Percentiles rank a stretch among this genome's conserved stretches.
Evolutionary conservation across 345 rosid genomes (phyloP).

Genomic region (Nephelium lappaceum): DNA sequence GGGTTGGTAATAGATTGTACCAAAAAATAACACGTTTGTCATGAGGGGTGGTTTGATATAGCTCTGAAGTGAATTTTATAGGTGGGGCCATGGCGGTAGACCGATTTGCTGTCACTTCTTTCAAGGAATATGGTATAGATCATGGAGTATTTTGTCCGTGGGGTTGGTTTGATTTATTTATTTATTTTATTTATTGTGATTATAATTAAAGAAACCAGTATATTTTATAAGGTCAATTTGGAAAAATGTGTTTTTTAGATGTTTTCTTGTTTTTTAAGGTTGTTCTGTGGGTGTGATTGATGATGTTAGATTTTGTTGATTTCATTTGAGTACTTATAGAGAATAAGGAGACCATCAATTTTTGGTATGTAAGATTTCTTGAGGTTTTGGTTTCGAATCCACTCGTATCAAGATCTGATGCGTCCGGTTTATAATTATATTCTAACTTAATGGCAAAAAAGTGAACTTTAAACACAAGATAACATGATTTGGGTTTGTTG

Average conservation of each 20-base stretch:
- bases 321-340: not conserved
- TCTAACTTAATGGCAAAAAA: too few species aligned
- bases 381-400: not conserved
- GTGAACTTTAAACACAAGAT: not conserved
- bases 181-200: not conserved
- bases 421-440: not conserved
- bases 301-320: not conserved
- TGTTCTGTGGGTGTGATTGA: not conserved
- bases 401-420: not conserved
- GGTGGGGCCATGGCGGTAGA: not conserved
- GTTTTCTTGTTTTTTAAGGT: not conserved
- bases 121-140: not conserved
- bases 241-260: not conserved
- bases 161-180: not conserved
- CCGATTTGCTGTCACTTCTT: not conserved
- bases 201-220: not conserved
- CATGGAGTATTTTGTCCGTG: not conserved
- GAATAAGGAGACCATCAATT: not conserved
- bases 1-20: constrained; percentile 24
- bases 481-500: not conserved
- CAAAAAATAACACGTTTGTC: not conserved
- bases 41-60: not conserved
- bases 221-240: not conserved
- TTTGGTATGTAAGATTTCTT: too few species aligned
- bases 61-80: not conserved